Evolutionary conservation across 129 eudicot genomes (phyloP).

Genomic region (Ambrosia trifida): DNA sequence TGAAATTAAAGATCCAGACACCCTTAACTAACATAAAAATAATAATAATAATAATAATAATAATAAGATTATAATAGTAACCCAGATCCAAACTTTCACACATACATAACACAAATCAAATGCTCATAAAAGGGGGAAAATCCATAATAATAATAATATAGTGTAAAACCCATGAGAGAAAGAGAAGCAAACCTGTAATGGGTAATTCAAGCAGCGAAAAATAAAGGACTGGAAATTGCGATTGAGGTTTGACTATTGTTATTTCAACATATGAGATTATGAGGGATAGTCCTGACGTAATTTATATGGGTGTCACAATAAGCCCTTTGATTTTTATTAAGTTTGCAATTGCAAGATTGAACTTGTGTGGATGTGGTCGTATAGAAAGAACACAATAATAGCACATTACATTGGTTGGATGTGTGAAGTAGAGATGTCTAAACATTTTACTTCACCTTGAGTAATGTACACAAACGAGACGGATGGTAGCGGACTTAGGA

Average conservation of each 20-base stretch:
- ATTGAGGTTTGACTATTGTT: background rate
- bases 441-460: too few relatives aligned
- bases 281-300: too few relatives aligned
- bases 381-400: too few relatives aligned
- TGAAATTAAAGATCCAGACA: slow-evolving; percentile 8
- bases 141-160: background rate
- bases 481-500: too few relatives aligned
- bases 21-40: background rate
- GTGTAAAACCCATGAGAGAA: slow-evolving; percentile 13
- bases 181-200: slow-evolving; percentile 22
- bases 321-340: too few relatives aligned
- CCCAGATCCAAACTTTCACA: slow-evolving; percentile 15
- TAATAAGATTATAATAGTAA: background rate
- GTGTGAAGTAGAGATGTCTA: too few relatives aligned
- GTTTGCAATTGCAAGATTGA: too few relatives aligned
- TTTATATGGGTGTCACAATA: too few relatives aligned
- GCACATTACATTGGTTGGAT: too few relatives aligned
- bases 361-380: too few relatives aligned
- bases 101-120: slow-evolving; percentile 6
- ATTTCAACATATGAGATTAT: too few relatives aligned
- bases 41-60: background rate
- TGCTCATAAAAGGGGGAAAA: background rate
- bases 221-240: slow-evolving; percentile 1
- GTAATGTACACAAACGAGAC: too few relatives aligned
- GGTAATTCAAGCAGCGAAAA: background rate